Percentiles rank a stretch among this genome's conserved stretches.
phyloP scores from a whole-genome alignment of 2,329 filamentous ascomycete genomes.

The Tricladium varicosporioides region DNA sequence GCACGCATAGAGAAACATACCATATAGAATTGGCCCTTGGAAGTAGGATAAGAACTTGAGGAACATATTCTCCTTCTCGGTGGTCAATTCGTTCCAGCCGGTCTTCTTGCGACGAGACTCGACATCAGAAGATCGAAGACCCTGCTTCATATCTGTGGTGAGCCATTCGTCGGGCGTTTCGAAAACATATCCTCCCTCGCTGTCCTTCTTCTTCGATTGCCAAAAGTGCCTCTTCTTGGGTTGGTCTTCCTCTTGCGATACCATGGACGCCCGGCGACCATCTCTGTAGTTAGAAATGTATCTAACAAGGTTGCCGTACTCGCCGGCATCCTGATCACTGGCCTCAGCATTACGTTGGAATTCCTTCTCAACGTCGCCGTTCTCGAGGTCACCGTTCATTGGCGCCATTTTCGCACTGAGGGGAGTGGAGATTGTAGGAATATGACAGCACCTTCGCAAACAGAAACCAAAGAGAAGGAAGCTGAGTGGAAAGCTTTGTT shows the following conservation, averaged over 20 bases:
- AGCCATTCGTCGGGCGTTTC: slow-evolving; percentile 63
- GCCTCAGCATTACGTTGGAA: slow-evolving; percentile 4
- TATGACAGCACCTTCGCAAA: neutral
- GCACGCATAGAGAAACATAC: slow-evolving; percentile 44
- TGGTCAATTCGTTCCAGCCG: slow-evolving; percentile 70
- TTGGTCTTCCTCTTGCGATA: slow-evolving; percentile 39
- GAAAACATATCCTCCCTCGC: slow-evolving; percentile 34
- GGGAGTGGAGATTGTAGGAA: slow-evolving; percentile 7
- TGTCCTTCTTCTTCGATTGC: slow-evolving; percentile 51
- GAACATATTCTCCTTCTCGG: slow-evolving; percentile 75
- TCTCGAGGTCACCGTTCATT: slow-evolving; percentile 23
- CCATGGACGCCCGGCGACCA: slow-evolving; percentile 48
- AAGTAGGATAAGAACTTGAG: slow-evolving; percentile 75
- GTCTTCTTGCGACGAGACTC: slow-evolving; percentile 63
- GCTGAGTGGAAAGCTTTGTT: neutral
- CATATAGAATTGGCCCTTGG: slow-evolving; percentile 73
- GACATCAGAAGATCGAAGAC: slow-evolving; percentile 58
- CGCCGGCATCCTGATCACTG: slow-evolving; percentile 43
- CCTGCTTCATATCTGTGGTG: slow-evolving; percentile 63
- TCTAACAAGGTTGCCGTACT: slow-evolving; percentile 64
- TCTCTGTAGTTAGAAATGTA: slow-evolving; percentile 67
- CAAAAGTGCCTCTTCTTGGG: slow-evolving; percentile 55
- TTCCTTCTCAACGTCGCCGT: slow-evolving; percentile 27
- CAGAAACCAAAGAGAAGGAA: slow-evolving; percentile 7
- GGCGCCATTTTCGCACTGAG: slow-evolving; percentile 20